Base-by-base conservation (phyloP, 805 yeast genomes). In the Yamadazyma philogaea region DNA sequence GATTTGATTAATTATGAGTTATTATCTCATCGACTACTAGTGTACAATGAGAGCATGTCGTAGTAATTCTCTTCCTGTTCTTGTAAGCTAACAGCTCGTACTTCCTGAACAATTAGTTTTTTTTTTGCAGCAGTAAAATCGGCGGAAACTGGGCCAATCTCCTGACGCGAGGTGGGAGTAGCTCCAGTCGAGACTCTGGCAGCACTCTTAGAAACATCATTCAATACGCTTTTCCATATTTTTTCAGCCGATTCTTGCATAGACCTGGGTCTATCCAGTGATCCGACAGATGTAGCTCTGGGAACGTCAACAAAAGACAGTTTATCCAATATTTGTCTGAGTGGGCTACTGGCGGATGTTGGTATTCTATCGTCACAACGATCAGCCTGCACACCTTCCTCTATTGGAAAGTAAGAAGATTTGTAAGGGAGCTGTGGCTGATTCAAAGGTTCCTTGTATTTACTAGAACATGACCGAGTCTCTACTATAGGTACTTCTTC, bases 181-280 rank as follows among this genome's bases (percentile, higher is more conserved):
- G 55, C 52, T 3, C 70, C 70, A 8, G 65, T 61, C 2, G 72
- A 64, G 2, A 63, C 52, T 24, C 65, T 47, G 3, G 71, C 72
- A 0, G 71, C 70, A 10, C 63, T 51, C 39, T 64, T 51, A n/a
- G 69, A 60, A 20, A 59, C 56, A 18, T 61, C 68, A 46, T 63
- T 64, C 27, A 59, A 48, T 1, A 65, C 64, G 6, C 53, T 49
- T 34, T 60, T 56, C 72, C 70, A 65, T 7, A 54, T 53, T 14
- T 39, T 45, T 32, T 36, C 38, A 2, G 32, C 37, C 16, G 27
- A 32, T 7, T 15, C 12, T 15, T 16, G 30, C 17, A 22, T 17
- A 8, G 33, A 16, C 4, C 18, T 6, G 24, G 37, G 20, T 3
- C 16, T 24, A 18, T 24, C 18, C 26, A 30, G 6, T 11, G 39